These are phyloP conservation scores for Myriosclerotinia scirpicola DNA, from an alignment of 2,329 filamentous ascomycete genomes.

Conservation along the genomic window DNA sequence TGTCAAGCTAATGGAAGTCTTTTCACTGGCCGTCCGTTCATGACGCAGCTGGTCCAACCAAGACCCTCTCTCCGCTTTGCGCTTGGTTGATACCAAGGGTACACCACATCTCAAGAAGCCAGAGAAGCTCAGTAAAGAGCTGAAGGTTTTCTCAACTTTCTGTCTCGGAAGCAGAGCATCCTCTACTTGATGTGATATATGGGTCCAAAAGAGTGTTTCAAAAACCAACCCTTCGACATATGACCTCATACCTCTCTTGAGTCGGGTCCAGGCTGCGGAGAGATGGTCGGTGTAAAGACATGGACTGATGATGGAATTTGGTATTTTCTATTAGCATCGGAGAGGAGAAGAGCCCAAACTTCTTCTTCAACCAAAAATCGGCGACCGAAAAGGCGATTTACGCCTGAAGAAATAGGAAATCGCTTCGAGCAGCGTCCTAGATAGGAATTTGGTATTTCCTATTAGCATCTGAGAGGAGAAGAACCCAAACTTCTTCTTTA, in stretches of 20 bases:
- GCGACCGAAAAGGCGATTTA: too few species aligned
- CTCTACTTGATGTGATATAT: too few species aligned
- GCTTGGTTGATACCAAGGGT: conserved; percentile 94
- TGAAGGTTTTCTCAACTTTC: conserved; percentile 94
- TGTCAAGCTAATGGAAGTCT: too few species aligned
- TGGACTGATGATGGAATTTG: background rate
- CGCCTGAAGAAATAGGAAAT: too few species aligned
- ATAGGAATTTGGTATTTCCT: background rate
- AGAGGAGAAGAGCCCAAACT: background rate
- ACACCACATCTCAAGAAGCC: conserved; percentile 97
- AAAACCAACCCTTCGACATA: too few species aligned
- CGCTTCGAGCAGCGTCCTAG: too few species aligned
- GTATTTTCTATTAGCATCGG: background rate
- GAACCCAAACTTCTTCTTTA: too few species aligned
- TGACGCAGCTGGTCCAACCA: too few species aligned
- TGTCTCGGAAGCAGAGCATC: conserved; percentile 92
- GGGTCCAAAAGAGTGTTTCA: too few species aligned
- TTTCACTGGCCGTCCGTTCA: too few species aligned
- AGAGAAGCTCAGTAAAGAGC: conserved; percentile 94
- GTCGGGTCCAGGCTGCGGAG: background rate
- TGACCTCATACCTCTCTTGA: too few species aligned
- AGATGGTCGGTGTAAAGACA: background rate
- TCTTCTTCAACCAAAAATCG: too few species aligned
- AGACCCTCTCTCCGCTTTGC: conserved; percentile 78
- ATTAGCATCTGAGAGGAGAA: background rate